Evolutionary conservation across 2,329 filamentous ascomycete genomes (phyloP).

Genomic region (Dothistroma septosporum): DNA sequence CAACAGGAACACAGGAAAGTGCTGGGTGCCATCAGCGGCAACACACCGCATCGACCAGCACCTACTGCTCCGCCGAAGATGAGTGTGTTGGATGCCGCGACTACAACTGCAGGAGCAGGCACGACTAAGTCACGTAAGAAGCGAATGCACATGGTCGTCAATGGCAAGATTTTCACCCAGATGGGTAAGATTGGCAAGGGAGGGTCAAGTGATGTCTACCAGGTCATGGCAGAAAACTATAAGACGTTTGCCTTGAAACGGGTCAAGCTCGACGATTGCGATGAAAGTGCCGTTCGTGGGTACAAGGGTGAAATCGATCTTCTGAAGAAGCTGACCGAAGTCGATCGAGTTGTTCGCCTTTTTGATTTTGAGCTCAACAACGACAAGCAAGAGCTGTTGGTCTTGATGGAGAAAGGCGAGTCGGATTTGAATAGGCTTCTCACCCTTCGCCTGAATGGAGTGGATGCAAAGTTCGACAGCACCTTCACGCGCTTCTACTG

Average conservation of each 20-base stretch:
- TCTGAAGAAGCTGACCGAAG: conserved; percentile 72
- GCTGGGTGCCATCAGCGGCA: conserved; percentile 54
- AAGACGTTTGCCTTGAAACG: conserved; percentile 92
- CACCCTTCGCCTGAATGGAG: conserved; percentile 61
- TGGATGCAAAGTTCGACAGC: conserved; percentile 74
- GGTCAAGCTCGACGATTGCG: conserved; percentile 84
- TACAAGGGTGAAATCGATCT: conserved; percentile 96
- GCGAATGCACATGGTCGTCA: conserved; percentile 78
- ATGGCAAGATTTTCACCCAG: conserved; percentile 84
- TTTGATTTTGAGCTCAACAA: conserved; percentile 93
- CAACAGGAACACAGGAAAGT: conserved; percentile 41
- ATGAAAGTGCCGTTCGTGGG: conserved; percentile 75
- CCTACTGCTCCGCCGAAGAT: conserved; percentile 86
- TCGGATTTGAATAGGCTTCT: conserved; percentile 86
- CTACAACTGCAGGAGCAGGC: conserved; percentile 73
- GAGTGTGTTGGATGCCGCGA: conserved; percentile 90
- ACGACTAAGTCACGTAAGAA: conserved; percentile 72
- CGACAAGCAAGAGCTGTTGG: conserved; percentile 75
- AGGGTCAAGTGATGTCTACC: conserved; percentile 90
- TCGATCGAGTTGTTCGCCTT: conserved; percentile 84
- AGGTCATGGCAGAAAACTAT: conserved; percentile 94
- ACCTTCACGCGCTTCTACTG: conserved; percentile 96
- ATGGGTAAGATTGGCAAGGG: conserved; percentile 88
- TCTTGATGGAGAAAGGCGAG: conserved; percentile 97
- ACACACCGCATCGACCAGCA: conserved; percentile 74